phyloP scores from a whole-genome alignment of 345 rosid genomes.

The Gynandropsis gynandra region DNA sequence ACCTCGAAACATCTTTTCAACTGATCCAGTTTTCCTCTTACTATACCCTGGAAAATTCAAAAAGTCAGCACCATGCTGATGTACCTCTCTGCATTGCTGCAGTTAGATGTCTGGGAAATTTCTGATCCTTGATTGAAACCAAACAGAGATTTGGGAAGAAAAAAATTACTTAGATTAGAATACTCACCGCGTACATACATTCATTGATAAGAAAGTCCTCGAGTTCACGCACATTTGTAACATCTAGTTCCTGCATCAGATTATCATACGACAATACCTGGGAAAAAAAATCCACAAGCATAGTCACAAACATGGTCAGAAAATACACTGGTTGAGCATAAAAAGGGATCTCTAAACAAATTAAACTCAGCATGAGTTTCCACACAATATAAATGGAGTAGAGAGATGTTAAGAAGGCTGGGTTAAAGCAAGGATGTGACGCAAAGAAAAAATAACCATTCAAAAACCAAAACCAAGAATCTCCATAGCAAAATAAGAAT shows the following conservation, averaged over 20 bases:
- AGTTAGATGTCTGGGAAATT: not conserved
- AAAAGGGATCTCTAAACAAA: no score
- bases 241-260: slow-evolving; percentile 81
- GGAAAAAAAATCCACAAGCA: not conserved
- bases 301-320: slow-evolving; percentile 8
- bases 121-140: not conserved
- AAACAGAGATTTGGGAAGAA: not conserved
- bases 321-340: not conserved
- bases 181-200: slow-evolving; percentile 86
- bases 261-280: slow-evolving; percentile 80
- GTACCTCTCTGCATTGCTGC: not conserved
- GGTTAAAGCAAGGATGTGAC: no score
- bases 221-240: slow-evolving; percentile 81
- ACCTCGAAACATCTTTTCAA: slow-evolving; percentile 84
- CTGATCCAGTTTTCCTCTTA: slow-evolving; percentile 85
- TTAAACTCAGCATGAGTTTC: no score
- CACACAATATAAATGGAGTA: no score
- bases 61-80: not conserved
- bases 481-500: no score
- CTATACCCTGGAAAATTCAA: slow-evolving; percentile 49
- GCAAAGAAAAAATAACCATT: not conserved
- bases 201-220: slow-evolving; percentile 96
- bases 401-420: no score
- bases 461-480: not conserved
- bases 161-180: slow-evolving; percentile 7